Evolutionary conservation across 495 filamentous ascomycete genomes (phyloP), one percentile per base, ranked within the genome.

Genomic region (Xanthoparmelia taractica): DNA sequence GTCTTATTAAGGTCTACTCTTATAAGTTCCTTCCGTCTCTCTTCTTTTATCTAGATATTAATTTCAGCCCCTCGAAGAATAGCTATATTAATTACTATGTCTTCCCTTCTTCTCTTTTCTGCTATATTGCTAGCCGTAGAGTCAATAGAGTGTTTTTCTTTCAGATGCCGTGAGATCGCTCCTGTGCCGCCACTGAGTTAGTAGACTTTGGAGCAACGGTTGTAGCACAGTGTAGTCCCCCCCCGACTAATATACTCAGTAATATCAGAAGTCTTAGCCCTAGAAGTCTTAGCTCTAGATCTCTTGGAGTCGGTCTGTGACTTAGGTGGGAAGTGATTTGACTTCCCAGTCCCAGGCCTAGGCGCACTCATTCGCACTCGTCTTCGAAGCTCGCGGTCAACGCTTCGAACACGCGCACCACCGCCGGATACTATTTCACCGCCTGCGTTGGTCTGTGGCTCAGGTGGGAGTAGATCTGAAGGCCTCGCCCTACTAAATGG

Each of bases 201-300:
- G 48, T 52, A 52, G 48, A 18, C 27, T 27, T 15, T 52, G 12
- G 48, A 52, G 48, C 48, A 52, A 52, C 48, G 48, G 31, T 52
- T 31, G 27, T 27, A 52, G 8, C n/a, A 52, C 48, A 8, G 31
- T 29, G 23, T 18, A 15, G 8, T 7, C 48, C 4, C 27, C 48
- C 13, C 48, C 25, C 27, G 48, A 27, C 25, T 52, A 6, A 52
- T 31, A 15, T 52, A 52, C 27, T 31, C 48, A 31, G 29, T 25
- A 2, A 52, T 52, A 52, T 31, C 13, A 8, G 48, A 52, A 27
- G 48, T 52, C 8, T 52, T 52, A 2, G 48, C 15, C n/a, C n/a
- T n/a, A n/a, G n/a, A n/a, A n/a, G n/a, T n/a, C n/a, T n/a, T n/a
- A n/a, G n/a, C n/a, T 15, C n/a, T n/a, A n/a, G n/a, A n/a, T n/a